These are phyloP conservation scores for Geotrichum phurueaensis DNA, from an alignment of 1,139 yeast species.

Conservation along the genomic window DNA sequence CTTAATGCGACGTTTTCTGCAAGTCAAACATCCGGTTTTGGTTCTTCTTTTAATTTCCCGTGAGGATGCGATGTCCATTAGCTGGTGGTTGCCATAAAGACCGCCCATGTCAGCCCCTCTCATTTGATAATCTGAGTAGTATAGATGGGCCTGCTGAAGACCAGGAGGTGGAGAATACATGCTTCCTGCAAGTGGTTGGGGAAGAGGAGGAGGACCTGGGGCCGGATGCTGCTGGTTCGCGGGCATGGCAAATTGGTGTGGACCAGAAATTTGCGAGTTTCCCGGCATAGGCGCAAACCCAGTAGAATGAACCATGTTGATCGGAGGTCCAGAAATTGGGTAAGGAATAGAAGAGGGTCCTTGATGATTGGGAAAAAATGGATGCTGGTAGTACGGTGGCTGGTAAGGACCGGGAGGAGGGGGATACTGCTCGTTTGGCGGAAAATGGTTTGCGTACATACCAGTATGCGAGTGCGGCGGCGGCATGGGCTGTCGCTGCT, in stretches of 20 bases:
- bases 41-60: constrained; percentile 43
- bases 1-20: constrained; percentile 59
- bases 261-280: not conserved
- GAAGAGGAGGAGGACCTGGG: not conserved
- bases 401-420: not conserved
- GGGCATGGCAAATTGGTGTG: not conserved
- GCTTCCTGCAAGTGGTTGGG: not conserved
- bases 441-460: not conserved
- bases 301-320: not conserved
- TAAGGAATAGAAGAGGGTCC: too few species aligned
- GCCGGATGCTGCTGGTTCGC: not conserved
- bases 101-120: not conserved
- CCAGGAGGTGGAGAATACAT: not conserved
- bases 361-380: not conserved
- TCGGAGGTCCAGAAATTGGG: not conserved
- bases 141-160: not conserved
- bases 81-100: too few species aligned
- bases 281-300: not conserved
- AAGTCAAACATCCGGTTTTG: constrained; percentile 70
- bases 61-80: constrained; percentile 8
- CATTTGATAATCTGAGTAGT: not conserved
- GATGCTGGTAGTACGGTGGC: not conserved
- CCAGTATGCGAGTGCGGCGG: not conserved
- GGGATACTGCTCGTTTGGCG: not conserved
- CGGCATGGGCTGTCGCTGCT: not conserved